Conservation (phyloP, 352 stramenopile genomes). For the Phytophthora tubulina region DNA sequence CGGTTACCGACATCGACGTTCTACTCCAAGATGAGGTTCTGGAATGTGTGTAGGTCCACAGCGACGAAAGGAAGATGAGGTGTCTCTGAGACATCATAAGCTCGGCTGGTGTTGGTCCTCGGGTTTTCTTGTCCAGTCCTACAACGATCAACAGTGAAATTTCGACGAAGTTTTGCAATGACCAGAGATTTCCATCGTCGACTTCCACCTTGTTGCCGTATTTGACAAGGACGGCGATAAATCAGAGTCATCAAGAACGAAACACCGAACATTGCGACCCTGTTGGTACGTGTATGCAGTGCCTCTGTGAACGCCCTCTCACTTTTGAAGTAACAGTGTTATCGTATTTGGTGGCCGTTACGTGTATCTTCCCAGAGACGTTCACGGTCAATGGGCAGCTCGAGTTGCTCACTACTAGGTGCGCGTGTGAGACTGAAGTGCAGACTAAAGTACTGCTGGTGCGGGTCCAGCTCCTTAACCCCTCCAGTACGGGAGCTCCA, state of each 20-base stretch:
- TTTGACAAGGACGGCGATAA: constrained; percentile 42
- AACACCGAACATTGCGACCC: constrained; percentile 32
- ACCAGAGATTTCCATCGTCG: constrained; percentile 41
- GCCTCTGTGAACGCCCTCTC: constrained; percentile 40
- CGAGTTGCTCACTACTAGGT: constrained; percentile 26
- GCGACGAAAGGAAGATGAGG: constrained; percentile 22
- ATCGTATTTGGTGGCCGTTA: constrained; percentile 17
- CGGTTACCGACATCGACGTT: constrained; percentile 40
- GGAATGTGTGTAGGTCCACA: constrained; percentile 27
- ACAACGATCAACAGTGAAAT: constrained; percentile 34
- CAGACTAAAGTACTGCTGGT: constrained; percentile 33
- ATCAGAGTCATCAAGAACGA: constrained; percentile 32
- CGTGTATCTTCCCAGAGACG: constrained; percentile 17
- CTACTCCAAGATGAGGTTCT: constrained; percentile 35
- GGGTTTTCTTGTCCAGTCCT: constrained; percentile 16
- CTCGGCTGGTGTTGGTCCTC: not conserved
- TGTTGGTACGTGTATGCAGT: constrained; percentile 29
- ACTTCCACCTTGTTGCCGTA: constrained; percentile 38
- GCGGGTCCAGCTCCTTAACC: too few species aligned
- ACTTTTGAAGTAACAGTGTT: constrained; percentile 6
- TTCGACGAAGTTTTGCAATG: constrained; percentile 55
- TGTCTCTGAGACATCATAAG: constrained; percentile 14
- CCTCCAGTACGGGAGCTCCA: too few species aligned
- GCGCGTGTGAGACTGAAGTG: constrained; percentile 44
- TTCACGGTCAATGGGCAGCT: constrained; percentile 35